Evolutionary conservation across 345 rosid genomes (phyloP), one percentile per base, ranked within the genome.

Genomic region (Populus tremula): DNA sequence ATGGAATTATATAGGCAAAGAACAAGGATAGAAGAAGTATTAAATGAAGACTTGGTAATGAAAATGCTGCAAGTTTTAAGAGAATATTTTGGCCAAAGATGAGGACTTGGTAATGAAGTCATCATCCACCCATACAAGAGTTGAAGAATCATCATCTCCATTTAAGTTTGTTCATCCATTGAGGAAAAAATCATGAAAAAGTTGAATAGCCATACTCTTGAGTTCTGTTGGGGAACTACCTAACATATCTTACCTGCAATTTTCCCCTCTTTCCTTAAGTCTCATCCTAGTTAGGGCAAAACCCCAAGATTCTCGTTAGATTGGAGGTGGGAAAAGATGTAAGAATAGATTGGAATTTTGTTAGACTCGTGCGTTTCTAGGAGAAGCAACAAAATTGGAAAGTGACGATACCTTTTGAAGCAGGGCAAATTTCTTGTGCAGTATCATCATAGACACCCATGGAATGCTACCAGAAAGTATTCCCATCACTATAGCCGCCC

Each of bases 391-490:
- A 59, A 23, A 49, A 27, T 10, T 18, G 38, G 10, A 54, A 8
- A 54, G 20, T 6, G 29, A 16, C 2, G 9, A 7, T 79, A 86
- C 98, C 93, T 88, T 63, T 69, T 94, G 98, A 17, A 94, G 88
- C 63, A 88, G 84, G 70, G 81, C 27, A 18, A 82, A 88, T 78
- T 86, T 91, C 72, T 94, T 94, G 87, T 94, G 99, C 67, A 94
- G 85, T 6, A 93, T 85, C 99, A 94, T 94, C 99, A 94, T 93
- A 53, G 98, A 85, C 54, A 91, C 94, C 98, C 98, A 94, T 16
- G 98, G 98, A 78, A 86, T 76, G 79, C 97, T 89, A 33, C 98
- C 98, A 11, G 98, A 80, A 39, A 93, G 89, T 18, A 87, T 76
- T 33, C 98, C 98, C 84, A 88, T 70, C 8, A 94, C 78, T 10